Percentiles rank a stretch among this genome's conserved stretches.
Evolutionary conservation across 345 rosid species (phyloP).

Genomic region (Murraya paniculata): DNA sequence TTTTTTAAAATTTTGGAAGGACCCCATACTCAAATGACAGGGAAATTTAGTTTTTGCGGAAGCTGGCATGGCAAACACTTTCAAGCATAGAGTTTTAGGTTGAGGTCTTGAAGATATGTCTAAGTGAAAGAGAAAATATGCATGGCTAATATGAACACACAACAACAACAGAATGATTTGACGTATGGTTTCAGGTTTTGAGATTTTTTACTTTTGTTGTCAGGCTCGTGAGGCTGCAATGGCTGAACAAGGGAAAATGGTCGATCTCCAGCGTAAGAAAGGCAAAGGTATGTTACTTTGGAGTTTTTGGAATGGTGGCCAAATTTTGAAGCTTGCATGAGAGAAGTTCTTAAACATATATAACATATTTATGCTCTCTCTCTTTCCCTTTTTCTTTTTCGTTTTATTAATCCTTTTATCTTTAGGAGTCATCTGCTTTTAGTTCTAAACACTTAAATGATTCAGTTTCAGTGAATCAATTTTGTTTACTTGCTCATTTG

Average conservation of each 20-base stretch:
- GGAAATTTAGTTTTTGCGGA: background rate
- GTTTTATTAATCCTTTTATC: background rate
- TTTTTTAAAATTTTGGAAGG: background rate
- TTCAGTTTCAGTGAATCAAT: background rate
- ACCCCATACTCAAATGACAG: background rate
- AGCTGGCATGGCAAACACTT: background rate
- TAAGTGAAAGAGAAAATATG: background rate
- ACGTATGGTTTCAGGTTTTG: background rate
- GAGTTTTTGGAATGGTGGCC: background rate
- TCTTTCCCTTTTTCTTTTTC: background rate
- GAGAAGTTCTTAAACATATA: background rate
- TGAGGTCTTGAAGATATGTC: background rate
- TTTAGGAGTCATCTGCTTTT: background rate
- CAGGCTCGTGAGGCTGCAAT: conserved; percentile 97
- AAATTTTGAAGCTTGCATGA: conserved; percentile 6
- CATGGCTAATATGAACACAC: too few relatives aligned
- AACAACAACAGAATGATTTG: background rate
- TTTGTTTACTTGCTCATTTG: background rate
- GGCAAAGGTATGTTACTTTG: conserved; percentile 65
- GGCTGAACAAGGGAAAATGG: conserved; percentile 81
- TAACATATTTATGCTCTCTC: background rate
- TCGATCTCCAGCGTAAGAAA: conserved; percentile 90
- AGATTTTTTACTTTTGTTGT: conserved; percentile 8
- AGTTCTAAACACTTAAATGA: background rate
- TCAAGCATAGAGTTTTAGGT: background rate